Percentiles rank a stretch among this genome's conserved stretches.
Evolutionary conservation across 2,329 filamentous ascomycete species (phyloP).

Genomic region (Claviceps digitariae): DNA sequence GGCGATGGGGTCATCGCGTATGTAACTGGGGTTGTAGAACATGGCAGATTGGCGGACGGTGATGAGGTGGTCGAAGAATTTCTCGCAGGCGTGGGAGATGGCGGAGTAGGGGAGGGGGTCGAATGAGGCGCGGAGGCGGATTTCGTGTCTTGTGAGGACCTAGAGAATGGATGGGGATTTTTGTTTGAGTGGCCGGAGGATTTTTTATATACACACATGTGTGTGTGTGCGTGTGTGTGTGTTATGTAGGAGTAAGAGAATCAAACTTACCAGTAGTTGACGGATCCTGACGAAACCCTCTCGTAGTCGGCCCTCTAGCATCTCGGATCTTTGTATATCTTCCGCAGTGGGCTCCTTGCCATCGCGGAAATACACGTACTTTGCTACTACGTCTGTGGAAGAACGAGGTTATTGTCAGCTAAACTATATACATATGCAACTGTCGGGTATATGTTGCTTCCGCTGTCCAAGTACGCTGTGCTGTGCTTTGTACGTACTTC

Average conservation of each 20-base stretch:
- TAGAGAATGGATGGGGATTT: conserved; percentile 6
- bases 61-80: conserved; percentile 46
- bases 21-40: conserved; percentile 41
- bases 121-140: conserved; percentile 43
- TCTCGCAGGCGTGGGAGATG: conserved; percentile 40
- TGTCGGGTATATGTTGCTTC: background rate
- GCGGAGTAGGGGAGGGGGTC: conserved; percentile 42
- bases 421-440: too few species aligned
- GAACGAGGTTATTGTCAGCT: background rate
- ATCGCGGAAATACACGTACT: conserved; percentile 45
- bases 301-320: conserved; percentile 43
- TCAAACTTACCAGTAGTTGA: conserved; percentile 33
- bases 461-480: background rate
- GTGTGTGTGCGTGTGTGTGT: background rate
- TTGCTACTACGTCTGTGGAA: conserved; percentile 32
- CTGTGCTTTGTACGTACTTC: conserved; percentile 23
- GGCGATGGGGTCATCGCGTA: conserved; percentile 35
- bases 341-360: conserved; percentile 36
- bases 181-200: background rate
- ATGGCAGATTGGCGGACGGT: conserved; percentile 43
- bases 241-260: background rate
- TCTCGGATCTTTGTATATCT: conserved; percentile 39
- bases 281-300: conserved; percentile 46
- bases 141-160: conserved; percentile 43
- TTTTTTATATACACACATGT: background rate